These are phyloP conservation scores for Diplotaxis tenuifolia DNA, from an alignment of 345 rosid genomes.

Conservation along the genomic window DNA sequence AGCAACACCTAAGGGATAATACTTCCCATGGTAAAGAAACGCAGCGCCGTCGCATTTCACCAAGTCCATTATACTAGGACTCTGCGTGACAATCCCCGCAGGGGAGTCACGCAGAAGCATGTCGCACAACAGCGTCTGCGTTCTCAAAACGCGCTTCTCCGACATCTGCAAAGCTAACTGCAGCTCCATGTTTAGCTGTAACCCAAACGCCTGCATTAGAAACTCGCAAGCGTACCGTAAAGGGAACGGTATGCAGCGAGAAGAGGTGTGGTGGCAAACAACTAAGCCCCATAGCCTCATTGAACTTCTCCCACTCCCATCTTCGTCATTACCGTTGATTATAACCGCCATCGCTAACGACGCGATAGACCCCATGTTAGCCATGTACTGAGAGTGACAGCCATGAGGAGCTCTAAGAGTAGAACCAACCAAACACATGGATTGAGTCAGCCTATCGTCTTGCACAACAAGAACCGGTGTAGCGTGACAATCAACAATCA, in stretches of 20 bases:
- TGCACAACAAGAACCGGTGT: slow-evolving; percentile 59
- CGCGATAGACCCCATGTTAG: slow-evolving; percentile 89
- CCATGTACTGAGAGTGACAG: slow-evolving; percentile 96
- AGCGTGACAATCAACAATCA: slow-evolving; percentile 90
- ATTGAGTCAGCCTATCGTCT: slow-evolving; percentile 75
- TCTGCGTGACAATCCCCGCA: slow-evolving; percentile 82
- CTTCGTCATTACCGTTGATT: slow-evolving; percentile 84
- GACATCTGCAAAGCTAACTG: slow-evolving; percentile 83
- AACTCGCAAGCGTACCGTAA: slow-evolving; percentile 96
- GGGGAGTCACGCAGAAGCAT: slow-evolving; percentile 98
- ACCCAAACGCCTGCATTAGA: slow-evolving; percentile 97
- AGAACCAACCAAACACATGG: slow-evolving; percentile 92
- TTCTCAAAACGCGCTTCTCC: slow-evolving; percentile 84
- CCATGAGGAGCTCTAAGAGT: slow-evolving; percentile 97
- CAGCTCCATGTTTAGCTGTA: slow-evolving; percentile 94
- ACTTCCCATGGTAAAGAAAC: slow-evolving; percentile 76
- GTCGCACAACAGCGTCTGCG: slow-evolving; percentile 92
- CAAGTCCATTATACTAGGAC: slow-evolving; percentile 93
- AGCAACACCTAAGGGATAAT: slow-evolving; percentile 72
- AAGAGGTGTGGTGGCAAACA: slow-evolving; percentile 96
- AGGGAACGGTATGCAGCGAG: slow-evolving; percentile 86
- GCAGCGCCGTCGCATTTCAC: slow-evolving; percentile 96
- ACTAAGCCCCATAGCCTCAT: slow-evolving; percentile 97
- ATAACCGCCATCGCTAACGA: slow-evolving; percentile 90
- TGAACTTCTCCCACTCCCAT: slow-evolving; percentile 54